Base-by-base conservation (phyloP, 345 rosid species). In the Anacardium occidentale region DNA sequence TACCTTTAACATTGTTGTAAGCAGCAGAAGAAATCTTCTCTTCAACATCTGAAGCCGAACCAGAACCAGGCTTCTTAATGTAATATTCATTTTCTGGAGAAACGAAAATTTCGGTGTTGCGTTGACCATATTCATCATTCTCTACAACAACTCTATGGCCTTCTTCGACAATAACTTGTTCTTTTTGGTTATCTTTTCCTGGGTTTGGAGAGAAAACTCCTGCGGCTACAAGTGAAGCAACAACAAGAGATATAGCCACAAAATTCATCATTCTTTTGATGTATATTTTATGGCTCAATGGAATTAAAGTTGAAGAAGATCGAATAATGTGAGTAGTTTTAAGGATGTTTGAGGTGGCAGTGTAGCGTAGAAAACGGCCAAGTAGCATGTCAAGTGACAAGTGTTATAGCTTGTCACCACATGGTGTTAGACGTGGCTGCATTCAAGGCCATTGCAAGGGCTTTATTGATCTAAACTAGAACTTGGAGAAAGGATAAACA, bases 111-210 rank as follows among this genome's bases (percentile, higher is more conserved):
- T 89, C 89, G 51, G 93, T 89, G 63, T 84, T 91, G 51, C 70
- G 85, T 59, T 88, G 82, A 17, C 89, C 92, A 40, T 79, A 74
- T 48, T 87, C 71, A 11, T 91, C 97, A 60, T 76, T 88, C 81
- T 89, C 91, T 12, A 92, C 94, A 3, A 88, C 88, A 6, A 85
- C 84, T 17, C 85, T 79, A 58, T 87, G 94, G 4, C 92, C 98
- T 47, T 85, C 90, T 79, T 87, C 89, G 14, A 89, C 81, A 24
- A 88, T 83, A 18, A 87, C 88, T 40, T 24, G 50, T 20, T 7
- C 34, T 2, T 45, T 58, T 4, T 68, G 42, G 7, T 53, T 17
- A 10, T 25, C 47, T 26, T 67, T 34, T 17, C 60, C 64, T 1
- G 86, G 83, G 26, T 9, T 64, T 24, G 87, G 93, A 64, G 94